Conservation (phyloP, 2,329 filamentous ascomycete species). For the Botrytis medusae region DNA sequence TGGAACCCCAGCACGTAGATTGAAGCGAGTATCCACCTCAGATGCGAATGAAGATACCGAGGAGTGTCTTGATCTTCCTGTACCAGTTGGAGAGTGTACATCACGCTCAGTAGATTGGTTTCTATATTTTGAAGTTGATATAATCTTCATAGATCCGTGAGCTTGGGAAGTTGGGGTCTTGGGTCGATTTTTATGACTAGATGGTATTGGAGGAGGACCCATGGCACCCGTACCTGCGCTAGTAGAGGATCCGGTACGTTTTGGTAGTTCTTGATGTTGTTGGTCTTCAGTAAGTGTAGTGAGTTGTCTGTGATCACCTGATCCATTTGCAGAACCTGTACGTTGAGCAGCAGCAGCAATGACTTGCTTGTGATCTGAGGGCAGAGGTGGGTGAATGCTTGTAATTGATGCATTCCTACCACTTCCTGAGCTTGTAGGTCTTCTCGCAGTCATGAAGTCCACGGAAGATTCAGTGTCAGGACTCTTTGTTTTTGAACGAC, state of each 20-base stretch:
- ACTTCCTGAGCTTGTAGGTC: slow-evolving; percentile 75
- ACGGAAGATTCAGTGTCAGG: slow-evolving; percentile 41
- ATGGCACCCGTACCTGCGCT: slow-evolving; percentile 52
- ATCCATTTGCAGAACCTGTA: slow-evolving; percentile 46
- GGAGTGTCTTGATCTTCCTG: slow-evolving; percentile 61
- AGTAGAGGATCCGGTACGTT: slow-evolving; percentile 53
- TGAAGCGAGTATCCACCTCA: slow-evolving; percentile 88
- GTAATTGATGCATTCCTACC: slow-evolving; percentile 50
- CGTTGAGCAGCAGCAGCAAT: slow-evolving; percentile 76
- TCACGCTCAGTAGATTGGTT: slow-evolving; percentile 51
- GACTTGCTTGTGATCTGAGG: slow-evolving; percentile 76
- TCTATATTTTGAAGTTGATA: slow-evolving; percentile 51
- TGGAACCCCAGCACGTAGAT: slow-evolving; percentile 62
- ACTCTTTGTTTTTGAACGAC: slow-evolving; percentile 43
- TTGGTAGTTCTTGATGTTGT: slow-evolving; percentile 71
- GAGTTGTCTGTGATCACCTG: slow-evolving; percentile 16
- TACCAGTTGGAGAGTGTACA: slow-evolving; percentile 49
- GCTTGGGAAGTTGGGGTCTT: slow-evolving; percentile 57
- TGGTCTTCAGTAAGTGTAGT: slow-evolving; percentile 57
- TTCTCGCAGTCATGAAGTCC: slow-evolving; percentile 44
- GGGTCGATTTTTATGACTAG: slow-evolving; percentile 61
- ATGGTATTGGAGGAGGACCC: slow-evolving; percentile 82
- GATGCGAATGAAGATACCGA: slow-evolving; percentile 95
- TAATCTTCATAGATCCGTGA: slow-evolving; percentile 41
- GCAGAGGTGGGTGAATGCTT: slow-evolving; percentile 67